Percentiles rank a stretch among this genome's conserved stretches.
Evolutionary conservation across 176 grass and related monocot species (phyloP).

Genomic region (Bothriochloa decipiens): DNA sequence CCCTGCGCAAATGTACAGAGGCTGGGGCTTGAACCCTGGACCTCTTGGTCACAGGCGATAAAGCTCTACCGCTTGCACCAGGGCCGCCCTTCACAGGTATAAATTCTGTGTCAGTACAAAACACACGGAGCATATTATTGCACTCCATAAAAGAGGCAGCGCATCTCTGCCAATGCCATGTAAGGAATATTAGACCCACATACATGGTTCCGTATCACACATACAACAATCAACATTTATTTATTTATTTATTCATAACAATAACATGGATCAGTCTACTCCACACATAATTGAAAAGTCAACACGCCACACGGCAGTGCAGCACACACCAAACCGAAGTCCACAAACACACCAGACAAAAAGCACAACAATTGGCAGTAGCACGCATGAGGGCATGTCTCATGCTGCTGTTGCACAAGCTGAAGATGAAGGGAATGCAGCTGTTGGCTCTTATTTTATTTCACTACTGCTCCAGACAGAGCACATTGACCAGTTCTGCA

Average conservation of each 20-base stretch:
- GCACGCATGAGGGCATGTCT: not conserved
- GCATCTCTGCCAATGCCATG: fast-evolving
- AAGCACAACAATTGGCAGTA: not conserved
- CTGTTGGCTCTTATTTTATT: not conserved
- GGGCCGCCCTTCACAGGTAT: no score
- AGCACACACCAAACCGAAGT: not conserved
- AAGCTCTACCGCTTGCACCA: no score
- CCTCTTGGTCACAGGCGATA: no score
- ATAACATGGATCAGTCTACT: not conserved
- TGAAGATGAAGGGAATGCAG: not conserved
- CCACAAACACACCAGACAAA: not conserved
- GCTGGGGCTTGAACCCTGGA: no score
- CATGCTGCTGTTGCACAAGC: not conserved
- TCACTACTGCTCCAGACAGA: not conserved
- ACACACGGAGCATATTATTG: no score
- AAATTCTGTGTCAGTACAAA: no score
- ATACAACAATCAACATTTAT: not conserved
- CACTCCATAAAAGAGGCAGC: no score
- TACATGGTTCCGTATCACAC: not conserved
- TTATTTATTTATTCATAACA: not conserved
- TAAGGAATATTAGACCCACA: not conserved
- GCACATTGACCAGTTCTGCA: no score
- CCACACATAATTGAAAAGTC: not conserved
- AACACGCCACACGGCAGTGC: not conserved
- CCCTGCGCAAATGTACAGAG: no score